These are phyloP conservation scores for Pseudogymnoascus sp. DNA, from an alignment of 2,329 filamentous ascomycete genomes.

Conservation along the genomic window DNA sequence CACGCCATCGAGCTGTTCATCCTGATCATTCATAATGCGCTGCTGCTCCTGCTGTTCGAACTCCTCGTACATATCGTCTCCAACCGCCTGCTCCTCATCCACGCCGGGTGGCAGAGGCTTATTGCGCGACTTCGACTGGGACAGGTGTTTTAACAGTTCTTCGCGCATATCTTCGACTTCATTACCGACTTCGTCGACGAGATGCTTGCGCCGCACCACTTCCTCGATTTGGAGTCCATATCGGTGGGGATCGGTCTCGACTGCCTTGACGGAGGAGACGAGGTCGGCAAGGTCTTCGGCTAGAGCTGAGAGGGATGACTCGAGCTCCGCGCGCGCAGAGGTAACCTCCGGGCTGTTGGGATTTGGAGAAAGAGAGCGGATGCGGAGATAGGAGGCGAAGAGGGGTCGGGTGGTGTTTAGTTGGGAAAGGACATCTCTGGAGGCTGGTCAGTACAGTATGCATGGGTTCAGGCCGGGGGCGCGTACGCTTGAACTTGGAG, in stretches of 20 bases:
- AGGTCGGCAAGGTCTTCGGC: conserved; percentile 85
- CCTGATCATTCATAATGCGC: conserved; percentile 91
- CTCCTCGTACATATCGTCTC: conserved; percentile 54
- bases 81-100: conserved; percentile 24
- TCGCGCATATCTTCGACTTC: conserved; percentile 87
- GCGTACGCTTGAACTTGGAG: conserved; percentile 65
- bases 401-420: conserved; percentile 76
- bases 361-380: conserved; percentile 74
- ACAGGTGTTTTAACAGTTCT: conserved; percentile 62
- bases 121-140: conserved; percentile 37
- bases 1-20: conserved; percentile 85
- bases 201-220: conserved; percentile 68
- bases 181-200: conserved; percentile 82
- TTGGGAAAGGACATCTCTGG: conserved; percentile 80
- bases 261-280: conserved; percentile 75
- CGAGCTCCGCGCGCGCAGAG: conserved; percentile 66
- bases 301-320: conserved; percentile 58
- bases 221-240: conserved; percentile 83
- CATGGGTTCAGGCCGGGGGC: conserved; percentile 3
- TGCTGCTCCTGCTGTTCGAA: conserved; percentile 89
- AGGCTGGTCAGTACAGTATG: conserved; percentile 13
- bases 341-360: conserved; percentile 76
- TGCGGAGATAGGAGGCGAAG: conserved; percentile 92
- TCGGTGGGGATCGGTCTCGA: conserved; percentile 79
- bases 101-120: conserved; percentile 53